A percentile compares a stretch with the other conserved stretches of the same genome.
Evolutionary conservation across 192 early-diverging fungal genomes (phyloP).

Genomic region (Glomus cerebriforme): DNA sequence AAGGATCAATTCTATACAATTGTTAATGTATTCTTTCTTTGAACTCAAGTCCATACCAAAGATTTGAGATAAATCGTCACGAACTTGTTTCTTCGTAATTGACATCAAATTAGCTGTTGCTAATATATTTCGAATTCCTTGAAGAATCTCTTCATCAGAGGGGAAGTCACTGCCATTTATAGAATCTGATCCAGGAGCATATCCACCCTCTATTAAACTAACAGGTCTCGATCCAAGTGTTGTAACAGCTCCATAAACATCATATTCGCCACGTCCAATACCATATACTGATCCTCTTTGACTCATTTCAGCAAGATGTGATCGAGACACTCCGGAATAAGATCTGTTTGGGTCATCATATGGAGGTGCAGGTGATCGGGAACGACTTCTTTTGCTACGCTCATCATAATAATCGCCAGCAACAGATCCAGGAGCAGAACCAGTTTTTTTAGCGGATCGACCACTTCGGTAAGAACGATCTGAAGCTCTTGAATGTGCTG

Average conservation of each 20-base stretch:
- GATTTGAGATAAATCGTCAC: slow-evolving; percentile 76
- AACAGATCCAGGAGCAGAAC: slow-evolving; percentile 42
- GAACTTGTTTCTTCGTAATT: slow-evolving; percentile 98
- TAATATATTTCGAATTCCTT: slow-evolving; percentile 76
- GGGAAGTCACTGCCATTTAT: slow-evolving; percentile 39
- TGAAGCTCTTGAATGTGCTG: slow-evolving; percentile 47
- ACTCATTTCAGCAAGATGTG: not conserved
- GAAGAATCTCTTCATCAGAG: slow-evolving; percentile 68
- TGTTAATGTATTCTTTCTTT: slow-evolving; percentile 87
- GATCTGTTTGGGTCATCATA: slow-evolving; percentile 17
- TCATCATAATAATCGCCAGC: slow-evolving; percentile 37
- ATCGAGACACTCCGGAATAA: not conserved
- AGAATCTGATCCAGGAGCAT: too few relatives aligned
- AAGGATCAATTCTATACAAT: slow-evolving; percentile 65
- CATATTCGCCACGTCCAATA: slow-evolving; percentile 6
- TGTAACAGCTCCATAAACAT: slow-evolving; percentile 2
- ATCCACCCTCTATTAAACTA: slow-evolving; percentile 6
- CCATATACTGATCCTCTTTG: not conserved
- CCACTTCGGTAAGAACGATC: slow-evolving; percentile 43
- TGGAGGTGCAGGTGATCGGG: slow-evolving; percentile 44
- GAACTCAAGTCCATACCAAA: slow-evolving; percentile 85
- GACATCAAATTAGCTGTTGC: slow-evolving; percentile 91
- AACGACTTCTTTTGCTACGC: slow-evolving; percentile 25
- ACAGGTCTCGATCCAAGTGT: slow-evolving; percentile 5
- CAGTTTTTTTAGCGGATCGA: slow-evolving; percentile 5